phyloP scores from a whole-genome alignment of 163 green algal species.

The Scenedesmus sp. region DNA sequence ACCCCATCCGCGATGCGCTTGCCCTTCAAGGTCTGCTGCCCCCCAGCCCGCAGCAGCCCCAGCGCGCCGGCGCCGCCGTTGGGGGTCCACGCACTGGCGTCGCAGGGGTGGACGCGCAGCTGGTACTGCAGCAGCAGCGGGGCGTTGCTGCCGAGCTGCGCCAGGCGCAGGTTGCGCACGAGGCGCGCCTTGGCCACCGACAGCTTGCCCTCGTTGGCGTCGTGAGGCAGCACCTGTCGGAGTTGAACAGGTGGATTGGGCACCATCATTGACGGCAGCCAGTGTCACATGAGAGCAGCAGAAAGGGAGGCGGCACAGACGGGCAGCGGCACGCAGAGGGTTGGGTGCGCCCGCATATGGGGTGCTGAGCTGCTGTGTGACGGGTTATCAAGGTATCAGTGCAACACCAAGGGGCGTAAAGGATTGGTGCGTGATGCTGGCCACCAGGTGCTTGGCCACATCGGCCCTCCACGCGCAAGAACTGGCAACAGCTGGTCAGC shows the following conservation, averaged over 20 bases:
- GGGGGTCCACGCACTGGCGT: slow-evolving; percentile 29
- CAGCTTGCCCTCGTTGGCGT: slow-evolving; percentile 52
- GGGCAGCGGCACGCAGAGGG: too few relatives aligned
- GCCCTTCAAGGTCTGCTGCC: neutral
- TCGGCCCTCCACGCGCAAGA: too few relatives aligned
- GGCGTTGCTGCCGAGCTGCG: neutral
- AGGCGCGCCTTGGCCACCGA: slow-evolving; percentile 44
- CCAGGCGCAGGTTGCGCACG: slow-evolving; percentile 41
- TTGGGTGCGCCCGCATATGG: too few relatives aligned
- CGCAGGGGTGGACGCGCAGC: slow-evolving; percentile 21
- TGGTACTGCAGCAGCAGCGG: slow-evolving; percentile 51
- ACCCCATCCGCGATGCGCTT: slow-evolving; percentile 50
- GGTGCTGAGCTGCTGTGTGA: too few relatives aligned
- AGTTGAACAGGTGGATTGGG: too few relatives aligned
- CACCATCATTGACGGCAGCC: too few relatives aligned
- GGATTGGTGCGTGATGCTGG: too few relatives aligned
- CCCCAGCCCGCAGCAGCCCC: slow-evolving; percentile 16
- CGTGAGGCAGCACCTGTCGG: slow-evolving; percentile 20
- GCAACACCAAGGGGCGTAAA: too few relatives aligned
- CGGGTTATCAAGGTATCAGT: too few relatives aligned
- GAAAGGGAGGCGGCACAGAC: neutral
- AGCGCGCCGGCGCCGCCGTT: neutral
- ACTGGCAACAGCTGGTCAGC: too few relatives aligned
- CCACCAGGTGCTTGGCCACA: too few relatives aligned
- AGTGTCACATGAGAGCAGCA: too few relatives aligned